A percentile compares a stretch with the other conserved stretches of the same genome.
phyloP scores from a whole-genome alignment of 2,329 filamentous ascomycete genomes.

The Karstenula rhodostoma region DNA sequence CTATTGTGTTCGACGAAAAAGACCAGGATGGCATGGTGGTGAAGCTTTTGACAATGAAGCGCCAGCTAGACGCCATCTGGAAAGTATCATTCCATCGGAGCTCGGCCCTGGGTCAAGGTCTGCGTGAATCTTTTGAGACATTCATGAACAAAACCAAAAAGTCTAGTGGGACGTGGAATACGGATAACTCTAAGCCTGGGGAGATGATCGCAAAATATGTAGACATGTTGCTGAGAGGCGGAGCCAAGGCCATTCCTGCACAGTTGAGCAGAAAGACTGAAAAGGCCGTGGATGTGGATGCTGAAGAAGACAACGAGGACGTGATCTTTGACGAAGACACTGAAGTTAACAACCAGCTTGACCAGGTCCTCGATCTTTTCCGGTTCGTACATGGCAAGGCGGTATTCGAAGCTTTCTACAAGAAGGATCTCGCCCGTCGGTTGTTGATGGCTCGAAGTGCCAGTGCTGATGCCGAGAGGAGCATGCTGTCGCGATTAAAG shows the following conservation, averaged over 20 bases:
- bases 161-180: constrained; percentile 74
- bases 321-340: constrained; percentile 86
- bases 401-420: constrained; percentile 98
- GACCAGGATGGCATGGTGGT: constrained; percentile 86
- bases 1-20: constrained; percentile 81
- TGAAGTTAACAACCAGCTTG: constrained; percentile 89
- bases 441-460: constrained; percentile 92
- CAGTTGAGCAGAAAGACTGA: constrained; percentile 67
- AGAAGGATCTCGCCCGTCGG: constrained; percentile 90
- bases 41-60: constrained; percentile 81
- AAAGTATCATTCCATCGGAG: constrained; percentile 79
- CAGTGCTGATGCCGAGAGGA: constrained; percentile 92
- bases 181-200: constrained; percentile 90
- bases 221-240: constrained; percentile 85
- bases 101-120: constrained; percentile 76
- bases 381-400: constrained; percentile 97
- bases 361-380: constrained; percentile 93
- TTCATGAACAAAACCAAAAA: constrained; percentile 92
- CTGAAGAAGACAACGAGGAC: constrained; percentile 66
- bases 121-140: constrained; percentile 84
- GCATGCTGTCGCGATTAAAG: constrained; percentile 91
- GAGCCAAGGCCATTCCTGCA: constrained; percentile 81
- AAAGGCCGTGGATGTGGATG: constrained; percentile 66
- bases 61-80: constrained; percentile 78
- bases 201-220: constrained; percentile 99